Percentiles rank a stretch among this genome's conserved stretches.
Evolutionary conservation across 2,329 filamentous ascomycete genomes (phyloP).

Genomic region (Penicillium sp.): DNA sequence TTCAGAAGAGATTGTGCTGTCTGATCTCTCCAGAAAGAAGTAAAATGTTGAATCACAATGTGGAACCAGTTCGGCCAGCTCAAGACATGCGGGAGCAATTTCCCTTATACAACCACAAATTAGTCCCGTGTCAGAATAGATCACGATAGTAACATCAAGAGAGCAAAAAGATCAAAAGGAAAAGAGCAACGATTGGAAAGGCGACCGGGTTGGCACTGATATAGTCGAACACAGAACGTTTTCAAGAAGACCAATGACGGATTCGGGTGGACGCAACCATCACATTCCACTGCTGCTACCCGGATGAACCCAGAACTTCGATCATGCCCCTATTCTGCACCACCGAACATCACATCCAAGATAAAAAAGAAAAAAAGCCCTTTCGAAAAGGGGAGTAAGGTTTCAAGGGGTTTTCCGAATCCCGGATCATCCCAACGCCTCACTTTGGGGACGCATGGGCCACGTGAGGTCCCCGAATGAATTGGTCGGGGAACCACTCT

Average conservation of each 20-base stretch:
- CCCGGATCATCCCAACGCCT: constrained; percentile 15
- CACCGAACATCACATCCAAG: neutral
- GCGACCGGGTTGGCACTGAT: constrained; percentile 26
- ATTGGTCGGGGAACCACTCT: constrained; percentile 4
- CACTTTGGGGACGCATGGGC: constrained; percentile 26
- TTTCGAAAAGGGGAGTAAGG: constrained; percentile 1
- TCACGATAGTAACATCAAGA: neutral
- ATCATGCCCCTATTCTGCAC: constrained; percentile 1
- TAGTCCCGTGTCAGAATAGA: neutral
- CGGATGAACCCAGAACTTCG: constrained; percentile 12
- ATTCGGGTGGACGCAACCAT: constrained; percentile 26
- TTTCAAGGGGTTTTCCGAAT: constrained; percentile 3
- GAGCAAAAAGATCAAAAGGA: constrained; percentile 12
- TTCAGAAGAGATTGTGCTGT: neutral
- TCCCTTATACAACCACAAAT: neutral
- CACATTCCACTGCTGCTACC: constrained; percentile 30
- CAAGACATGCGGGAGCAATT: neutral
- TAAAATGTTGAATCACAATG: neutral
- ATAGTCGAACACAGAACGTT: constrained; percentile 19
- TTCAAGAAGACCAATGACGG: constrained; percentile 21
- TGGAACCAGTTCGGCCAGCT: neutral
- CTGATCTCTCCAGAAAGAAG: neutral
- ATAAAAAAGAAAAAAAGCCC: neutral
- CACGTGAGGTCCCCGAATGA: constrained; percentile 16
- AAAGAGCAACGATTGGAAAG: constrained; percentile 21